Evolutionary conservation across 225 moss, liverwort and hornwort genomes (phyloP).

Genomic region (Lunularia cruciata): DNA sequence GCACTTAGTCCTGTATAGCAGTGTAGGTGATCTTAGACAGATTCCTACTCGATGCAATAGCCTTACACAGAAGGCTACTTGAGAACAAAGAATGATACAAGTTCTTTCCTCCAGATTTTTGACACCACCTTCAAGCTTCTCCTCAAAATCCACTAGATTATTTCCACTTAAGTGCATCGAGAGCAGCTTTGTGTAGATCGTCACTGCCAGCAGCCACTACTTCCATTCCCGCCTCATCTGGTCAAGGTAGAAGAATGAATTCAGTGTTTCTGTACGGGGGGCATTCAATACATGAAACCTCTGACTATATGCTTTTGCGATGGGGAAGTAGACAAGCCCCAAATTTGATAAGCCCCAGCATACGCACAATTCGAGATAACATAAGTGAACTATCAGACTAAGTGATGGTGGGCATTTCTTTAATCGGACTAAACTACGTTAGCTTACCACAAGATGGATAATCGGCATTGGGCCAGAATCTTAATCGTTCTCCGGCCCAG

Average conservation of each 20-base stretch:
- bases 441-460: constrained; percentile 53
- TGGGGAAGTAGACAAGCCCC: neutral
- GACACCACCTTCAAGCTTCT: too few species aligned
- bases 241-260: neutral
- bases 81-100: too few species aligned
- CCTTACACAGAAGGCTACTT: too few species aligned
- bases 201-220: constrained; percentile 81
- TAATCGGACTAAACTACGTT: neutral
- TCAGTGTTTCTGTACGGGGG: neutral
- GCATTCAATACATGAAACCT: too few species aligned
- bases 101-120: too few species aligned
- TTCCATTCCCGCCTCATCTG: constrained; percentile 70
- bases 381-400: neutral
- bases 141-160: too few species aligned
- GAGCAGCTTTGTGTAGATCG: constrained; percentile 65
- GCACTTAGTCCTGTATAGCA: too few species aligned
- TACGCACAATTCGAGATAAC: neutral
- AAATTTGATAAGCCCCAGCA: neutral
- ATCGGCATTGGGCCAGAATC: constrained; percentile 66
- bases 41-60: too few species aligned
- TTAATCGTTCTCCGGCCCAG: constrained; percentile 77
- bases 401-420: neutral
- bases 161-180: constrained; percentile 53
- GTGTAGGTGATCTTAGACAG: too few species aligned
- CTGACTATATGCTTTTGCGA: too few species aligned